Evolutionary conservation across 441 rosid genomes (phyloP).

Genomic region (Breynia disticha): DNA sequence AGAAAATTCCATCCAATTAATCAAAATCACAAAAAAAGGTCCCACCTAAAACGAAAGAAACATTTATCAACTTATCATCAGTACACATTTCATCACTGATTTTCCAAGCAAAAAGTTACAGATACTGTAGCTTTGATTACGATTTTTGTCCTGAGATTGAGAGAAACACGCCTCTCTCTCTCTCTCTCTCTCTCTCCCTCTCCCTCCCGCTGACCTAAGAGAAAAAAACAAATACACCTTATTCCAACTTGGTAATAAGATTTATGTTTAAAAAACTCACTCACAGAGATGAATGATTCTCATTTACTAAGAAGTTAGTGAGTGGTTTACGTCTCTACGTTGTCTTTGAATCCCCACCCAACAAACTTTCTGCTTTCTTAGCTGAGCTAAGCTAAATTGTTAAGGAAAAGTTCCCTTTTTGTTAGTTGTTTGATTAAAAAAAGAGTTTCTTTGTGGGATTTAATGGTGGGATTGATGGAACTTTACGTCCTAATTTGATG

Average conservation of each 20-base stretch:
- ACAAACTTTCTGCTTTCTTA: background rate
- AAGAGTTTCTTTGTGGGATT: background rate
- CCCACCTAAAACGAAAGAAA: too few relatives aligned
- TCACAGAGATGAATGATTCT: background rate
- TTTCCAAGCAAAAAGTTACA: too few relatives aligned
- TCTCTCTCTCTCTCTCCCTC: too few relatives aligned
- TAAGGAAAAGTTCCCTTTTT: background rate
- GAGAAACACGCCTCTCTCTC: background rate
- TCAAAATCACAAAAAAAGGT: too few relatives aligned
- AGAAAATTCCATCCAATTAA: too few relatives aligned
- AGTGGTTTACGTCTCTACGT: constrained; percentile 5
- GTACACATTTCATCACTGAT: too few relatives aligned
- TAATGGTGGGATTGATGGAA: background rate
- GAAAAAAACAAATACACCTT: background rate
- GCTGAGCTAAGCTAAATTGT: background rate
- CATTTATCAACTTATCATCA: too few relatives aligned
- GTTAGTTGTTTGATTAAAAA: background rate
- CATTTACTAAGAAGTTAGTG: constrained; percentile 1
- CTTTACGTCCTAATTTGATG: constrained; percentile 1
- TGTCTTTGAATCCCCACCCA: background rate
- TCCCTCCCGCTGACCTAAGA: background rate
- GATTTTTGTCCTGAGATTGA: too few relatives aligned
- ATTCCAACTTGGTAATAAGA: background rate
- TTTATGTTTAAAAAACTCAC: too few relatives aligned
- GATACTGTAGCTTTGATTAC: too few relatives aligned